Evolutionary conservation across 257 asterid genomes (phyloP).

Genomic region (Solanum dulcamara): DNA sequence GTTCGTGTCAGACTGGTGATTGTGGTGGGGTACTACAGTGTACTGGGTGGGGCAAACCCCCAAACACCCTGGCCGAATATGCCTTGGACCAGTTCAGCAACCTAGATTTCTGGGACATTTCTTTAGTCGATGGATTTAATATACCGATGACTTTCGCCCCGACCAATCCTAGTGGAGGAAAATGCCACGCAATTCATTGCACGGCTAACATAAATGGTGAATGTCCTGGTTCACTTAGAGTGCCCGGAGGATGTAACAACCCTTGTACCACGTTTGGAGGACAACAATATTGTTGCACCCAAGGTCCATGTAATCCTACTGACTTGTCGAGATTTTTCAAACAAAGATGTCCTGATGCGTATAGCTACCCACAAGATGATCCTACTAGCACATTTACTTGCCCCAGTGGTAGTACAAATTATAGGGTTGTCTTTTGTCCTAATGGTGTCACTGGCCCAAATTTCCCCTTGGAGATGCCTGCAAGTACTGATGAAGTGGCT

Average conservation of each 20-base stretch:
- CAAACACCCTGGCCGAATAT: conserved; percentile 50
- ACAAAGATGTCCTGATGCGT: conserved; percentile 45
- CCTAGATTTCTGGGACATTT: conserved; percentile 47
- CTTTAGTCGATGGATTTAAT: conserved; percentile 56
- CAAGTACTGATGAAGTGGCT: not conserved
- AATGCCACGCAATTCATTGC: conserved; percentile 29
- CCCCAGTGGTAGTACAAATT: conserved; percentile 25
- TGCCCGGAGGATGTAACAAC: conserved; percentile 69
- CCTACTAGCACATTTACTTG: conserved; percentile 42
- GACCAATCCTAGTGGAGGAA: not conserved
- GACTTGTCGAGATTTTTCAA: conserved; percentile 41
- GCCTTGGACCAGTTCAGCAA: conserved; percentile 27
- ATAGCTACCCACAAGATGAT: conserved; percentile 45
- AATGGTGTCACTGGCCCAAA: not conserved
- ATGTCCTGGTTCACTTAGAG: conserved; percentile 40
- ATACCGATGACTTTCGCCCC: conserved; percentile 28
- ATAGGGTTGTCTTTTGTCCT: conserved; percentile 47
- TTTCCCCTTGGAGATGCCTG: not conserved
- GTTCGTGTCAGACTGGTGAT: conserved; percentile 24
- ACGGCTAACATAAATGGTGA: conserved; percentile 36
- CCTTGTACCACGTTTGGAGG: conserved; percentile 63
- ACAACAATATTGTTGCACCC: conserved; percentile 55
- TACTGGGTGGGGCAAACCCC: conserved; percentile 35
- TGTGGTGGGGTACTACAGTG: conserved; percentile 26
- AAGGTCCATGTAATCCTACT: conserved; percentile 55